Percentiles rank a stretch among this genome's conserved stretches.
Evolutionary conservation across 441 rosid species (phyloP).

Genomic region (Macaranga tanarius): DNA sequence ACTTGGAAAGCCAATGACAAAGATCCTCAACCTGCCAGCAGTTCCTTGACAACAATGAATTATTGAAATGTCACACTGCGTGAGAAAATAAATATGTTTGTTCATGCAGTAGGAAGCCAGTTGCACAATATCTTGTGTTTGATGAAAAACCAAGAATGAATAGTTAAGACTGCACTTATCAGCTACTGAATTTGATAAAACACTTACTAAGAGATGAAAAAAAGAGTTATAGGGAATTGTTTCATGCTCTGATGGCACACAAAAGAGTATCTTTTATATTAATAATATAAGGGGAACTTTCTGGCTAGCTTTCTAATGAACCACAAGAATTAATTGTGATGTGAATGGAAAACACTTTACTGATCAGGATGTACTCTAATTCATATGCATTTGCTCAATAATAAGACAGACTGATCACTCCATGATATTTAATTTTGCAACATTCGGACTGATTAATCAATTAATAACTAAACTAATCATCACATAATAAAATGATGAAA

Average conservation of each 20-base stretch:
- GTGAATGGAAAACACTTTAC: neutral
- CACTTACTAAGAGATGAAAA: neutral
- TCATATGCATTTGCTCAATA: neutral
- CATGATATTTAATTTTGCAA: neutral
- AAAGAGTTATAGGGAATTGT: neutral
- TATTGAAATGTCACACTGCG: neutral
- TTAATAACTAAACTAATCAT: neutral
- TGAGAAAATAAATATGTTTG: neutral
- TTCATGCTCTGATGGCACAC: neutral
- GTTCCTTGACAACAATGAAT: neutral
- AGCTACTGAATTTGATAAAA: neutral
- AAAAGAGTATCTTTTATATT: neutral
- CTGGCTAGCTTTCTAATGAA: neutral
- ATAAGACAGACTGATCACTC: neutral
- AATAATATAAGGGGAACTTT: neutral
- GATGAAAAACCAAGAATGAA: neutral
- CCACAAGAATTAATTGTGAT: neutral
- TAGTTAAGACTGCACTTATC: neutral
- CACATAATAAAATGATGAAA: neutral
- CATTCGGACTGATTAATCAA: neutral
- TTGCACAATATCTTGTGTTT: neutral
- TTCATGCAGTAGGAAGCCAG: neutral
- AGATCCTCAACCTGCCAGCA: neutral
- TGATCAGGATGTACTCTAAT: neutral
- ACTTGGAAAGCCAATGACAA: neutral